These are phyloP conservation scores for Exophiala calicioides DNA, from an alignment of 2,329 filamentous ascomycete species.

Conservation along the genomic window DNA sequence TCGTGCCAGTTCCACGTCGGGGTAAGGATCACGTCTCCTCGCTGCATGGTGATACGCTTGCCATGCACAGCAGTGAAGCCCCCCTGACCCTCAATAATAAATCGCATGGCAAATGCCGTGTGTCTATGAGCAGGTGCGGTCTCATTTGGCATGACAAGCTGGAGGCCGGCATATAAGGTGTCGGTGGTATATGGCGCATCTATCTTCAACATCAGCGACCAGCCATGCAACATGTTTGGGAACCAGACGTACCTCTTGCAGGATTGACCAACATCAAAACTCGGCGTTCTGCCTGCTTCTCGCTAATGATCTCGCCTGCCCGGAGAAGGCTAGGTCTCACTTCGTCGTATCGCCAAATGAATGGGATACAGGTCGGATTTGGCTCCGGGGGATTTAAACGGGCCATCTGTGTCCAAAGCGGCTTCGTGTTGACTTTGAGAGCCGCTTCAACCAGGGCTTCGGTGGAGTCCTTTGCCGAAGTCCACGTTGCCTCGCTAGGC, in stretches of 20 bases:
- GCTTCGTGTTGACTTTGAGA: constrained; percentile 31
- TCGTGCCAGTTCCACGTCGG: constrained; percentile 63
- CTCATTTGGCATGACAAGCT: constrained; percentile 59
- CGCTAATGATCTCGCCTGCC: constrained; percentile 40
- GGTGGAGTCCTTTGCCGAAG: constrained; percentile 12
- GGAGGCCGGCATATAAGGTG: constrained; percentile 59
- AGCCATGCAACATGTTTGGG: too few species aligned
- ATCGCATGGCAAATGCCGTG: constrained; percentile 58
- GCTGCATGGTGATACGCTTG: constrained; percentile 52
- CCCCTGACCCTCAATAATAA: constrained; percentile 58
- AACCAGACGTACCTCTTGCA: constrained; percentile 45
- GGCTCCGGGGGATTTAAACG: constrained; percentile 36
- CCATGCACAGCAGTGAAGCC: constrained; percentile 62
- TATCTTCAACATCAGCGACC: constrained; percentile 47
- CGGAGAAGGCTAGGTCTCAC: constrained; percentile 39
- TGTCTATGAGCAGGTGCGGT: constrained; percentile 58
- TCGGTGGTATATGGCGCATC: constrained; percentile 54
- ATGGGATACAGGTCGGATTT: constrained; percentile 24
- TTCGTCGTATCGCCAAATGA: constrained; percentile 39
- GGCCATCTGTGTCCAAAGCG: constrained; percentile 56
- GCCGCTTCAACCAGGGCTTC: constrained; percentile 20
- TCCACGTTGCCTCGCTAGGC: constrained; percentile 7
- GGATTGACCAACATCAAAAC: constrained; percentile 48
- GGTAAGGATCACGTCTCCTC: constrained; percentile 59
- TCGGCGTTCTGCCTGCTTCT: constrained; percentile 42